These are phyloP conservation scores for Metrosideros polymorpha DNA, from an alignment of 441 rosid species.

Conservation along the genomic window DNA sequence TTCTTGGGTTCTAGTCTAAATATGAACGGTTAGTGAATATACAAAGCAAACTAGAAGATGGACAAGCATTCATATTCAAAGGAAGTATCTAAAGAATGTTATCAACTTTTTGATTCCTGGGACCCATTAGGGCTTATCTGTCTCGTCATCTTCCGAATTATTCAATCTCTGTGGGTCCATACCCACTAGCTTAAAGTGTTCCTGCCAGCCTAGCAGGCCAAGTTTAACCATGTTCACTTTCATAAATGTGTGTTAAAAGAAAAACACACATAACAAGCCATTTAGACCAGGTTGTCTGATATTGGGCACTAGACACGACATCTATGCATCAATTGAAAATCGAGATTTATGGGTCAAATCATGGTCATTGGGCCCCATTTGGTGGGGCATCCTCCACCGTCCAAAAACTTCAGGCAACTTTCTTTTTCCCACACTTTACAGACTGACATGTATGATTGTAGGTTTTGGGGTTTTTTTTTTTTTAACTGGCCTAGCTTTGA, in stretches of 20 bases:
- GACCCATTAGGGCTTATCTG: background rate
- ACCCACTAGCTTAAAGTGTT: background rate
- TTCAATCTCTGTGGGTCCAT: background rate
- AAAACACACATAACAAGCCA: background rate
- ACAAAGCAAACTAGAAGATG: background rate
- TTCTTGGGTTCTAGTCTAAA: background rate
- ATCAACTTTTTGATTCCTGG: background rate
- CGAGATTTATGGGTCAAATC: background rate
- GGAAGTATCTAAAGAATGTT: background rate
- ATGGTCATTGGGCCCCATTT: background rate
- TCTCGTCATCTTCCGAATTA: background rate
- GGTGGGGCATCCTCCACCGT: constrained; percentile 8
- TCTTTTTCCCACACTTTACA: constrained; percentile 2
- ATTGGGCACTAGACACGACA: background rate
- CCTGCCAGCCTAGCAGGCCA: background rate
- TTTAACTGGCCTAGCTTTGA: background rate
- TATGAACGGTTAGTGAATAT: background rate
- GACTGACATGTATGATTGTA: background rate
- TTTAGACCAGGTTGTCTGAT: background rate
- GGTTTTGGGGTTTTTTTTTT: background rate
- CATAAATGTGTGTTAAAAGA: background rate
- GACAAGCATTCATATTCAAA: background rate
- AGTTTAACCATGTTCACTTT: background rate
- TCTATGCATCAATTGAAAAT: background rate
- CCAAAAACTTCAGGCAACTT: background rate